phyloP scores from a whole-genome alignment of 225 moss, liverwort and hornwort species.

The Pleurozium schreberi region DNA sequence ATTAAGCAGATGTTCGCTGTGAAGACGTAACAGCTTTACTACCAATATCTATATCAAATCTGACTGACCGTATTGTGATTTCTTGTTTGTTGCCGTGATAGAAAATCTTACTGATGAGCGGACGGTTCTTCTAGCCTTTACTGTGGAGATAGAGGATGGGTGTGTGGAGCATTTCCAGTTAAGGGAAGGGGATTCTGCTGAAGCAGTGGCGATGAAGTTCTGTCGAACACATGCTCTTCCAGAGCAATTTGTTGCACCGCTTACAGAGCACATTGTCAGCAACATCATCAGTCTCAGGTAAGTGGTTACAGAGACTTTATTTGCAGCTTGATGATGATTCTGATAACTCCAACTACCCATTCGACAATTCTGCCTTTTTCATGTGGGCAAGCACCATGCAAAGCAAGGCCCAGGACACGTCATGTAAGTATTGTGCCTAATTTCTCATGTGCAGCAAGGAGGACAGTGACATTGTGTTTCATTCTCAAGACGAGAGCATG shows the following conservation, averaged over 20 bases:
- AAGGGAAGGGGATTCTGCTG: conserved; percentile 79
- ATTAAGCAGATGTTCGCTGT: not conserved
- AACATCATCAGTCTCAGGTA: conserved; percentile 68
- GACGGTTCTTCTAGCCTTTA: conserved; percentile 64
- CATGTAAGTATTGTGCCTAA: not conserved
- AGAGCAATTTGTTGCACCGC: conserved; percentile 63
- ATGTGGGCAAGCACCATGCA: not conserved
- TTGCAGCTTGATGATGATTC: not conserved
- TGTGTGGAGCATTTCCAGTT: conserved; percentile 69
- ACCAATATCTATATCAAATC: not conserved
- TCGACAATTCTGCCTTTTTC: not conserved
- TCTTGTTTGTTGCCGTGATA: conserved; percentile 3
- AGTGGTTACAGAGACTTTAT: not conserved
- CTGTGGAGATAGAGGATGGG: conserved; percentile 86
- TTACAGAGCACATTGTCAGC: conserved; percentile 80
- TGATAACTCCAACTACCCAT: not conserved
- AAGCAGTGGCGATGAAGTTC: conserved; percentile 59
- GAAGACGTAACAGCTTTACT: not conserved
- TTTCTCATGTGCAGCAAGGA: conserved; percentile 36
- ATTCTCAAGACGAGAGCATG: conserved; percentile 28
- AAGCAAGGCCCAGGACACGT: too few relatives aligned
- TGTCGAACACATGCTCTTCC: conserved; percentile 64
- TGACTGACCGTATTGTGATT: not conserved
- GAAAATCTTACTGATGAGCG: conserved; percentile 41
- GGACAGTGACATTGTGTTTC: conserved; percentile 40